Conservation (phyloP, 805 yeast species). For the Zygoascus tannicola region DNA sequence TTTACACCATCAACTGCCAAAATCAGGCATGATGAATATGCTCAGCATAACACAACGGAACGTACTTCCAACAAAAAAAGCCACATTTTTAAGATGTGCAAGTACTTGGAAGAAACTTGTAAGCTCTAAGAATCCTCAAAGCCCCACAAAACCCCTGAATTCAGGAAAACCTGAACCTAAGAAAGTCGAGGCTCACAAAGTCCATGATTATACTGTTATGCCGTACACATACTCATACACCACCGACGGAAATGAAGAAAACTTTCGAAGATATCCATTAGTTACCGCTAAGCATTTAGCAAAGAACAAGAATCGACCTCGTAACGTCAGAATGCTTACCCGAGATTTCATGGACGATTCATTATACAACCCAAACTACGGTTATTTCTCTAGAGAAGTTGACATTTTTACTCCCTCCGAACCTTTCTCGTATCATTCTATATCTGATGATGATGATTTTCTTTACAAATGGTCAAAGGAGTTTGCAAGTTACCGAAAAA, state of each 20-base stretch:
- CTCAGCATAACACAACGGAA: too few relatives aligned
- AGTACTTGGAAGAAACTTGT: not conserved
- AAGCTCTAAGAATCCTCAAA: not conserved
- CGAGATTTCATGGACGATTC: conserved; percentile 81
- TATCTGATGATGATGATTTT: conserved; percentile 60
- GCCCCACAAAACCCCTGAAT: not conserved
- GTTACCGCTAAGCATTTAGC: conserved; percentile 32
- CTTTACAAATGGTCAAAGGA: conserved; percentile 57
- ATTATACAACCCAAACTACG: conserved; percentile 70
- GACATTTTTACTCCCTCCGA: conserved; percentile 60
- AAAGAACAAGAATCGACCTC: conserved; percentile 41
- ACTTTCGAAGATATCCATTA: conserved; percentile 38
- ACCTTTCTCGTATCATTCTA: conserved; percentile 53
- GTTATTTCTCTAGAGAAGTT: conserved; percentile 72
- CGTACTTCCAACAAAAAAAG: too few relatives aligned
- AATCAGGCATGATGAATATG: too few relatives aligned
- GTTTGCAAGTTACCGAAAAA: conserved; percentile 36
- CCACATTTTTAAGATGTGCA: too few relatives aligned
- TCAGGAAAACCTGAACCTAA: not conserved
- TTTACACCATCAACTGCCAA: too few relatives aligned
- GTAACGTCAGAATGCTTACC: conserved; percentile 56
- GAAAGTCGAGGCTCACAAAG: not conserved
- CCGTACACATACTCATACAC: conserved; percentile 29
- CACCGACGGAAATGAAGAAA: conserved; percentile 27
- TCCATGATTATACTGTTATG: conserved; percentile 28